phyloP scores from a whole-genome alignment of 2,329 filamentous ascomycete genomes.

The Bipolaris sorokiniana region DNA sequence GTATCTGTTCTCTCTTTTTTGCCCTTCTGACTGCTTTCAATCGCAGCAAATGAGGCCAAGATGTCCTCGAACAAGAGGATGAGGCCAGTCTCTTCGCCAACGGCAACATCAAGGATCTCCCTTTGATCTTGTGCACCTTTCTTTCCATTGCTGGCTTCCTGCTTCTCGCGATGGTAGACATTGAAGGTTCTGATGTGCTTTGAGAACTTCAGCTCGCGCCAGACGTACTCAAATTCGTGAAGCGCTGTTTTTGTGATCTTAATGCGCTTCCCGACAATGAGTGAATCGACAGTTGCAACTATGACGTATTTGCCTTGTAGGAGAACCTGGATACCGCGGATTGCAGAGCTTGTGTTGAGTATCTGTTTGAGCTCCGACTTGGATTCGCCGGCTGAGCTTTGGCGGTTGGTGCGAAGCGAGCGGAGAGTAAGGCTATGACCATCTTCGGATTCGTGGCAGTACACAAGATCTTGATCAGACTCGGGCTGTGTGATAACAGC shows the following conservation, averaged over 20 bases:
- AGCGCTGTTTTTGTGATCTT: conserved; percentile 42
- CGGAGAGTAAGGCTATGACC: conserved; percentile 50
- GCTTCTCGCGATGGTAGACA: conserved; percentile 58
- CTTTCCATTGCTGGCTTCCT: conserved; percentile 50
- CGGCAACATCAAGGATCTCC: conserved; percentile 70
- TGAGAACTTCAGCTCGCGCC: conserved; percentile 62
- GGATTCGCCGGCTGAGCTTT: conserved; percentile 29
- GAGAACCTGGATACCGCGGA: conserved; percentile 53
- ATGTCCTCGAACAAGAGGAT: conserved; percentile 85
- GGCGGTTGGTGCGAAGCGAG: conserved; percentile 38
- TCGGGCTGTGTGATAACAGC: conserved; percentile 39
- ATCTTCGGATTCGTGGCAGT: conserved; percentile 48
- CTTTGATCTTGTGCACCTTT: conserved; percentile 40
- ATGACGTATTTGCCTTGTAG: conserved; percentile 65
- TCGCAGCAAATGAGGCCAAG: conserved; percentile 60
- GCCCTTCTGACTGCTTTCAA: conserved; percentile 50
- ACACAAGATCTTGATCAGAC: conserved; percentile 45
- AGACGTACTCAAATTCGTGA: conserved; percentile 55
- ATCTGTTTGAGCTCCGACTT: conserved; percentile 43
- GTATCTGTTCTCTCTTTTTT: conserved; percentile 27
- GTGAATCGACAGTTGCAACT: conserved; percentile 58
- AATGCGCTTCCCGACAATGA: conserved; percentile 66
- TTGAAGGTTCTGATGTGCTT: conserved; percentile 61
- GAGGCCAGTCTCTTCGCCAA: conserved; percentile 77
- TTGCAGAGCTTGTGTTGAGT: conserved; percentile 46